A percentile compares a stretch with the other conserved stretches of the same genome.
These are phyloP conservation scores for Fusarium anguioides DNA, from an alignment of 2,329 filamentous ascomycete species.

Conservation along the genomic window DNA sequence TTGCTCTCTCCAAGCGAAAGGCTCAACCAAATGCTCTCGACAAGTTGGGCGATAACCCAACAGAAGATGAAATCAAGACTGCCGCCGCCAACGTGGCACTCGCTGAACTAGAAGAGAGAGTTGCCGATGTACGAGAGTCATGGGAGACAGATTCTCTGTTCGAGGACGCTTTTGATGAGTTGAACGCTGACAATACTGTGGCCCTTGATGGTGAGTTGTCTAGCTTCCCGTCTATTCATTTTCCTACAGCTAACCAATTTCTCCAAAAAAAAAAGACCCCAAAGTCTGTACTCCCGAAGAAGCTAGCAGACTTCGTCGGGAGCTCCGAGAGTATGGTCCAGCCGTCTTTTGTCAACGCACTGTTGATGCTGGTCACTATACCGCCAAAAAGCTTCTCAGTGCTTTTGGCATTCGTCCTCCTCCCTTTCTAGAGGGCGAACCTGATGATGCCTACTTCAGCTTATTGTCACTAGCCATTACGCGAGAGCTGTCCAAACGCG, in stretches of 20 bases:
- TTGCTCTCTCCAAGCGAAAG: slow-evolving; percentile 49
- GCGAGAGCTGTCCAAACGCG: slow-evolving; percentile 83
- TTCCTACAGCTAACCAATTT: slow-evolving; percentile 15
- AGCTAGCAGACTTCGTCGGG: slow-evolving; percentile 73
- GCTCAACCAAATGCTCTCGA: slow-evolving; percentile 52
- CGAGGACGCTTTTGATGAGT: slow-evolving; percentile 69
- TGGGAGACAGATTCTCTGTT: slow-evolving; percentile 75
- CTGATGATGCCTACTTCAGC: slow-evolving; percentile 78
- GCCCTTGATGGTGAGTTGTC: slow-evolving; percentile 57
- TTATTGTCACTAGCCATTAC: slow-evolving; percentile 81
- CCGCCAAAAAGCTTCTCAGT: slow-evolving; percentile 84
- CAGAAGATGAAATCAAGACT: slow-evolving; percentile 51
- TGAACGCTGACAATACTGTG: slow-evolving; percentile 64
- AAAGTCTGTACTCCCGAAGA: slow-evolving; percentile 75
- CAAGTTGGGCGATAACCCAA: slow-evolving; percentile 49
- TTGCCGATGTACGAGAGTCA: slow-evolving; percentile 63
- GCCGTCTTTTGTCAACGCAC: slow-evolving; percentile 80
- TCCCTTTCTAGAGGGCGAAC: slow-evolving; percentile 73
- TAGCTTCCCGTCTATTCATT: slow-evolving; percentile 5
- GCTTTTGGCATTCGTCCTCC: slow-evolving; percentile 85
- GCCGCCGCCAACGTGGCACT: slow-evolving; percentile 52
- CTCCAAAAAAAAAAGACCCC: slow-evolving; percentile 50
- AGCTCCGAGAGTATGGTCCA: slow-evolving; percentile 81
- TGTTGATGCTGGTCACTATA: slow-evolving; percentile 74
- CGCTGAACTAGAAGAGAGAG: slow-evolving; percentile 62